Evolutionary conservation across 1,284 basidiomycete genomes (phyloP).

Genomic region (Tetrapyrgos nigripes): DNA sequence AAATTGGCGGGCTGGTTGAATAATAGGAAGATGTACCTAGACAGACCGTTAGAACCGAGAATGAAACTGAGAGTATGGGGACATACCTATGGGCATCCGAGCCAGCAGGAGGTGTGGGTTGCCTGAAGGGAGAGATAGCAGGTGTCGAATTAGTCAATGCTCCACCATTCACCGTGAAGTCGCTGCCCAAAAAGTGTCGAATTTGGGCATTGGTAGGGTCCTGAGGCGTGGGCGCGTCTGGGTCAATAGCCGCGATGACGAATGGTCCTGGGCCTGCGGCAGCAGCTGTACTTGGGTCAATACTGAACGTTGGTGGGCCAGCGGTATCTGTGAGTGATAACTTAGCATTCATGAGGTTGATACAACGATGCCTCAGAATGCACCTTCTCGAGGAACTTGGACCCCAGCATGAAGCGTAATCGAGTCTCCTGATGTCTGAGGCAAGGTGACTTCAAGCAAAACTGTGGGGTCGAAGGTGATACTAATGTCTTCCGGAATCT

Average conservation of each 20-base stretch:
- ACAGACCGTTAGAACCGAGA: conserved; percentile 13
- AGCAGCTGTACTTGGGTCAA: conserved; percentile 25
- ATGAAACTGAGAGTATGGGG: neutral
- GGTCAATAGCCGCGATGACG: conserved; percentile 54
- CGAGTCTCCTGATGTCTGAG: conserved; percentile 32
- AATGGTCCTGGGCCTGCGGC: conserved; percentile 42
- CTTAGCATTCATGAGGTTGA: neutral
- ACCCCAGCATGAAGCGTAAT: conserved; percentile 46
- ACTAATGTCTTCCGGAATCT: conserved; percentile 41
- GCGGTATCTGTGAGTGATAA: conserved; percentile 44
- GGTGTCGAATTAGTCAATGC: conserved; percentile 48
- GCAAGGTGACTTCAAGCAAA: conserved; percentile 44
- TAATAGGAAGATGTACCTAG: conserved; percentile 52
- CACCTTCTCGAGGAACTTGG: conserved; percentile 47
- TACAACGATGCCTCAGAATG: neutral
- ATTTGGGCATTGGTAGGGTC: conserved; percentile 50
- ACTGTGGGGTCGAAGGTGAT: conserved; percentile 42
- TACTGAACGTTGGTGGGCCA: conserved; percentile 46
- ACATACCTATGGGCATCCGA: conserved; percentile 58
- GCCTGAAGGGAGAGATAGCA: conserved; percentile 49
- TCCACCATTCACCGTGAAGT: conserved; percentile 33
- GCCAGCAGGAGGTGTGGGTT: conserved; percentile 58
- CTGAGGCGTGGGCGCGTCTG: conserved; percentile 58
- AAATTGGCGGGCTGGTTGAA: conserved; percentile 54
- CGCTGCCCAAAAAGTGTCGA: conserved; percentile 57